These are phyloP conservation scores for Annona cherimola DNA, from an alignment of 164 flowering plant species.

Conservation along the genomic window DNA sequence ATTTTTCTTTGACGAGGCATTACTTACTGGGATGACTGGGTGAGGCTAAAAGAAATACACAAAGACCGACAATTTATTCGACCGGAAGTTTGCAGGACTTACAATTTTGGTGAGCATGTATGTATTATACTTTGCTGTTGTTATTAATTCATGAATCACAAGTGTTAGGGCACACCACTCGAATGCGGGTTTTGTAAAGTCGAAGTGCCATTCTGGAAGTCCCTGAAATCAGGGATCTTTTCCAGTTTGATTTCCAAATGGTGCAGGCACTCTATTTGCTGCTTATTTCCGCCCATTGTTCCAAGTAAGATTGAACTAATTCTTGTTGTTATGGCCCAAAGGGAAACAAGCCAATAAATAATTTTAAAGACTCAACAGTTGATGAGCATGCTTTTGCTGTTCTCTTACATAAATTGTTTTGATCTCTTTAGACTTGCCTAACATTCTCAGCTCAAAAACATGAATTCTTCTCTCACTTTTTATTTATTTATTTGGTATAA, in stretches of 20 bases:
- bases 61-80: constrained; percentile 86
- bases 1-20: constrained; percentile 54
- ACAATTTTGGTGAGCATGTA: constrained; percentile 98
- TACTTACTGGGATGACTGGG: constrained; percentile 99
- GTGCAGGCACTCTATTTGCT: not conserved
- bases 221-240: not conserved
- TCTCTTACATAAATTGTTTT: too few species aligned
- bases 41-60: constrained; percentile 87
- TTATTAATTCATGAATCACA: not conserved
- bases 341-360: too few species aligned
- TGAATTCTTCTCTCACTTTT: not conserved
- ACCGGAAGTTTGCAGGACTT: constrained; percentile 98
- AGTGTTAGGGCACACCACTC: not conserved
- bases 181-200: not conserved
- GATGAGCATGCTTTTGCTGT: too few species aligned
- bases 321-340: not conserved
- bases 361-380: too few species aligned
- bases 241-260: not conserved
- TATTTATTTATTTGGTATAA: not conserved
- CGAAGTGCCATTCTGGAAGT: not conserved
- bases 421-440: not conserved
- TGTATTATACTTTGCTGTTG: not conserved
- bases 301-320: not conserved
- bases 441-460: not conserved
- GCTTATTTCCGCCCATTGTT: not conserved